phyloP scores from a whole-genome alignment of 805 yeast genomes.

The Teunomyces gatunensis region DNA sequence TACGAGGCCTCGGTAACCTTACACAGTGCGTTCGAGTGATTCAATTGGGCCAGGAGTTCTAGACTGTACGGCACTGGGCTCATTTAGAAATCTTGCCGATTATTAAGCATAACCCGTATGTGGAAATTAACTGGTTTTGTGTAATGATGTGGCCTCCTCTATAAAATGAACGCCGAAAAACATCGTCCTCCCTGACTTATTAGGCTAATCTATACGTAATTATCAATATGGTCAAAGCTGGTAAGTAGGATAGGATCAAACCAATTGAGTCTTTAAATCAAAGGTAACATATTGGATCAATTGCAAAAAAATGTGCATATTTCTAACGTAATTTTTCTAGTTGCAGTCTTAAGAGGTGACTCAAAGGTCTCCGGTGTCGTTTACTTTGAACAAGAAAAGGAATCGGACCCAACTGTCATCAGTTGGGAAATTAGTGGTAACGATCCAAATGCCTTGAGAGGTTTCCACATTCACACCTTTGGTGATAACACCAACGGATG shows the following conservation, averaged over 20 bases:
- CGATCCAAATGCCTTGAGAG: slow-evolving; percentile 83
- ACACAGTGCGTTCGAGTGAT: background rate
- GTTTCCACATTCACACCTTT: slow-evolving; percentile 97
- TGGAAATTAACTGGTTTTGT: slow-evolving; percentile 2
- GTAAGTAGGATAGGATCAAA: slow-evolving; percentile 37
- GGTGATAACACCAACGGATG: slow-evolving; percentile 99
- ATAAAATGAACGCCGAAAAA: background rate
- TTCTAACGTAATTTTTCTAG: slow-evolving; percentile 30
- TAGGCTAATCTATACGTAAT: slow-evolving; percentile 11
- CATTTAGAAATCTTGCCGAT: background rate
- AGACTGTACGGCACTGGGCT: too few relatives aligned
- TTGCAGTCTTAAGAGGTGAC: slow-evolving; percentile 96
- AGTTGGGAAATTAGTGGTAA: slow-evolving; percentile 89
- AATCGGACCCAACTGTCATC: slow-evolving; percentile 78
- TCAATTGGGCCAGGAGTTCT: background rate
- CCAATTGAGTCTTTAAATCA: background rate
- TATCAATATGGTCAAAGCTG: slow-evolving; percentile 60
- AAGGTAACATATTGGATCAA: background rate
- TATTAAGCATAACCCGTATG: background rate
- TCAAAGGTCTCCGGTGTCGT: slow-evolving; percentile 86
- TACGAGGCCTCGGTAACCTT: too few relatives aligned
- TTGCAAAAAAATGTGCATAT: slow-evolving; percentile 12
- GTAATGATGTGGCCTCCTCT: background rate
- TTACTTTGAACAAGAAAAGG: slow-evolving; percentile 78
- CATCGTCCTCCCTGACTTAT: background rate